Evolutionary conservation across 306 rosid genomes (phyloP), one percentile per base, ranked within the genome.

Genomic region (Ziziphus jujuba): DNA sequence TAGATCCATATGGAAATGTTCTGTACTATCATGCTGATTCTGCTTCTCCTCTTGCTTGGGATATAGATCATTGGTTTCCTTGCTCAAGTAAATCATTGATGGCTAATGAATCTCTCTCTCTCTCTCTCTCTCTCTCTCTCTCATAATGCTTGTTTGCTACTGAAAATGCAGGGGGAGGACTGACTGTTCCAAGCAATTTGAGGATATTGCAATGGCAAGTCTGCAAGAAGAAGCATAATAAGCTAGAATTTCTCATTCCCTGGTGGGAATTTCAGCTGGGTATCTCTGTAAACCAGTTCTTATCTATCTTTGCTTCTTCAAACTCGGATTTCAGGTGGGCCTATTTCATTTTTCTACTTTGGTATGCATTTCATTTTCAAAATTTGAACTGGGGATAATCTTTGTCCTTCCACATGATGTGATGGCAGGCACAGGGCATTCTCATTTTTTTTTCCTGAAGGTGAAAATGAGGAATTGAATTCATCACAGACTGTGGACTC

Each of bases 241-340:
- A 88, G 79, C 85, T 95, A 33, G 97, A 95, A 73, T 79, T 88
- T 88, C 80, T 95, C 52, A 84, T 95, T 65, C 99, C 99, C 12
- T 90, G 99, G 99, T 95, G 99, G 99, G 99, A 95, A 79, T 84
- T 87, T 48, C 97, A 90, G 79, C 77, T 90, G 83, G 99, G 97
- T 0, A 77, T 91, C 72, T 88, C 99, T 52, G 99, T 95, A 5
- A 88, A 88, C 77, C 97, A 91, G 73, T 95, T 95, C 65, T 67
- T 95, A 44, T 90, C 96, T n/a, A 73, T 85, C 67, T 95, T 95
- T 64, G 92, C 97, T 67, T 85, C 97, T 59, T 82, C 96, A 61
- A 95, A 88, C 74, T 85, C 92, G 12, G 95, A 95, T 83, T 95
- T 90, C 83, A 88, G 96, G 99, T 84, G 44, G 58, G 76, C 21